These are phyloP conservation scores for Dendrostoma leiphaemia DNA, from an alignment of 2,329 filamentous ascomycete species.

Conservation along the genomic window DNA sequence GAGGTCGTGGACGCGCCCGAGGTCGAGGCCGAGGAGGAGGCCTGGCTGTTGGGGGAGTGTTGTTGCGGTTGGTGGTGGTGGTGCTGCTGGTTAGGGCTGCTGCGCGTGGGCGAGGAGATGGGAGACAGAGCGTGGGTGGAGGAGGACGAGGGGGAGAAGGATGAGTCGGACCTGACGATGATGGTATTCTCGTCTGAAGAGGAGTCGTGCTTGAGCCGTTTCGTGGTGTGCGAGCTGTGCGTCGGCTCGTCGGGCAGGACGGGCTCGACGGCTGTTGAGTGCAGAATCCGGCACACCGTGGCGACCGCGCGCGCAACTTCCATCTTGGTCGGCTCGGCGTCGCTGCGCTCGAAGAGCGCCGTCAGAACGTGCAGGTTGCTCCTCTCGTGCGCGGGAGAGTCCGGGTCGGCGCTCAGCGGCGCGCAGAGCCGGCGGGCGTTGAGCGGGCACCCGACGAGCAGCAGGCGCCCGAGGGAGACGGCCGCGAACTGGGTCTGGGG, in stretches of 20 bases:
- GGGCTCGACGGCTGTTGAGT: constrained; percentile 36
- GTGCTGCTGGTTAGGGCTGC: neutral
- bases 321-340: constrained; percentile 55
- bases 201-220: constrained; percentile 8
- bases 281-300: constrained; percentile 53
- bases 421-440: constrained; percentile 52
- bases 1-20: neutral
- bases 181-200: neutral
- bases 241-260: constrained; percentile 32
- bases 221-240: constrained; percentile 8
- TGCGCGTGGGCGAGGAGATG: neutral
- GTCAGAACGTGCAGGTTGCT: constrained; percentile 38
- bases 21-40: constrained; percentile 2
- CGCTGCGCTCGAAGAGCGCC: constrained; percentile 40
- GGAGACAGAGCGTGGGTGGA: neutral
- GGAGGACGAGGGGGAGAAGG: constrained; percentile 1
- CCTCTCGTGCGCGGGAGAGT: constrained; percentile 29
- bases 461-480: constrained; percentile 55
- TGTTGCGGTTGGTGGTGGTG: neutral
- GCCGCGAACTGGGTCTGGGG: constrained; percentile 60
- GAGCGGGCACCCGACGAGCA: constrained; percentile 49
- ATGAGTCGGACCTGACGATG: neutral
- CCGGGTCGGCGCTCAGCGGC: constrained; percentile 36
- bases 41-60: neutral
- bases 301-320: constrained; percentile 56